Evolutionary conservation across 2,329 filamentous ascomycete genomes (phyloP), one percentile per base, ranked within the genome.

Genomic region (Coniochaeta sp.): DNA sequence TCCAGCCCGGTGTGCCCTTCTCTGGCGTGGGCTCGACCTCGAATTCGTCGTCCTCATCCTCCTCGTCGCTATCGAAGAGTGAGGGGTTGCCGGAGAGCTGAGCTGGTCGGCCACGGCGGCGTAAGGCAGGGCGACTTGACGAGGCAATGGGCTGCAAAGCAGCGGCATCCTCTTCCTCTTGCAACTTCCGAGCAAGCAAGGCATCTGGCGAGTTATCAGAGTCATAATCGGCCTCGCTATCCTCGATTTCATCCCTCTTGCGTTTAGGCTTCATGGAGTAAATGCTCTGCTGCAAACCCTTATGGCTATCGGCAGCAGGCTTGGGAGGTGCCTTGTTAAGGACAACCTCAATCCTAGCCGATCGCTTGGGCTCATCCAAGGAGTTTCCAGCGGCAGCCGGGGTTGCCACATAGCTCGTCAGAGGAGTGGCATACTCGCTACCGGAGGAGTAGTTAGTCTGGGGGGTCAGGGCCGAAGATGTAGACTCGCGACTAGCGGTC

Each of bases 151-250:
- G 27, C 7, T 30, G 12, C 24, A 30, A 30, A 14, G 26, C 45
- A 48, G 16, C 5, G 16, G 27, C 26, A 18, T 67, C 59, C 55
- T 69, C 65, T 57, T 82, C 72, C 27, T 77, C 69, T 59, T 86
- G 83, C 49, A 87, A 67, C 38, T 68, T 68, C 42, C 73, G 67
- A 30, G 83, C 83, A 33, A 87, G 63, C 45, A 75, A 71, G 12
- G 75, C 78, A 62, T 80, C 77, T 2, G 63, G 58, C 6, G 63
- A 63, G 20, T 55, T 56, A 14, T 71, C 68, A 0, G 69, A 67
- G 2, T 71, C 64, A n/a, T 71, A 66, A 1, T 67, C 68, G 9
- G 74, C 69, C 1, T 71, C 66, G 48, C 66, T 63, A 55, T 77
- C 66, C n/a, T 69, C 69, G 49, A 74, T 66, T 28, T 70, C 62